phyloP scores from a whole-genome alignment of 108 stramenopile species.

The Fragilaria crotonensis region DNA sequence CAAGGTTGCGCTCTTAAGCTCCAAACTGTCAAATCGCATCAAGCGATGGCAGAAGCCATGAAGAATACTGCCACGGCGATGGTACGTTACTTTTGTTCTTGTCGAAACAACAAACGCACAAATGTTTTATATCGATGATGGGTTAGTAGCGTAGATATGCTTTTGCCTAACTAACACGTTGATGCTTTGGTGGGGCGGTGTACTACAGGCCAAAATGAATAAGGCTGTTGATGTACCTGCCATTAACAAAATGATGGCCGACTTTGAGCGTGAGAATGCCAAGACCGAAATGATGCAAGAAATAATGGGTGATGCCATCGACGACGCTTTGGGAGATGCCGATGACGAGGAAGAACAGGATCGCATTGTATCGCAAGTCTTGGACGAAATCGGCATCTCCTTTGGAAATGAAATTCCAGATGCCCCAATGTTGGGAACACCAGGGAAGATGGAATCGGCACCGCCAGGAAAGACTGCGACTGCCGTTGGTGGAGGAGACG shows the following conservation, averaged over 20 bases:
- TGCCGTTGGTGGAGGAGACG: slow-evolving; percentile 31
- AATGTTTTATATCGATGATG: too few relatives aligned
- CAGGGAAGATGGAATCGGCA: slow-evolving; percentile 11
- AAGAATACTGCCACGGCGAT: slow-evolving; percentile 81
- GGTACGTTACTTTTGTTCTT: slow-evolving; percentile 14
- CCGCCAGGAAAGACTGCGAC: slow-evolving; percentile 31
- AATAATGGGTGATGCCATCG: slow-evolving; percentile 93
- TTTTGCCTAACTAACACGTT: too few relatives aligned
- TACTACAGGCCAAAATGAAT: slow-evolving; percentile 82
- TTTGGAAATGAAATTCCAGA: slow-evolving; percentile 73
- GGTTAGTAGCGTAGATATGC: too few relatives aligned
- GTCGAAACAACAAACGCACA: too few relatives aligned
- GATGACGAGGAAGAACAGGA: slow-evolving; percentile 91
- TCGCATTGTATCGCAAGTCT: slow-evolving; percentile 75
- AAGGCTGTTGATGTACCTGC: slow-evolving; percentile 89
- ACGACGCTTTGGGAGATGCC: slow-evolving; percentile 90
- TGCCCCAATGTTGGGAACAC: slow-evolving; percentile 48
- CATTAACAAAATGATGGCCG: slow-evolving; percentile 95
- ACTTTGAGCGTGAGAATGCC: slow-evolving; percentile 93
- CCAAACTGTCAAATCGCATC: slow-evolving; percentile 91
- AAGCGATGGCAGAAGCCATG: slow-evolving; percentile 96
- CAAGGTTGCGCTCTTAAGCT: slow-evolving; percentile 91
- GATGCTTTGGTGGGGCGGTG: too few relatives aligned
- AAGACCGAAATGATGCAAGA: slow-evolving; percentile 94
- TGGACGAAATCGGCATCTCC: slow-evolving; percentile 86